Evolutionary conservation across 192 early-diverging fungal species (phyloP), one percentile per base, ranked within the genome.

Genomic region (Gaertneriomyces sp.): DNA sequence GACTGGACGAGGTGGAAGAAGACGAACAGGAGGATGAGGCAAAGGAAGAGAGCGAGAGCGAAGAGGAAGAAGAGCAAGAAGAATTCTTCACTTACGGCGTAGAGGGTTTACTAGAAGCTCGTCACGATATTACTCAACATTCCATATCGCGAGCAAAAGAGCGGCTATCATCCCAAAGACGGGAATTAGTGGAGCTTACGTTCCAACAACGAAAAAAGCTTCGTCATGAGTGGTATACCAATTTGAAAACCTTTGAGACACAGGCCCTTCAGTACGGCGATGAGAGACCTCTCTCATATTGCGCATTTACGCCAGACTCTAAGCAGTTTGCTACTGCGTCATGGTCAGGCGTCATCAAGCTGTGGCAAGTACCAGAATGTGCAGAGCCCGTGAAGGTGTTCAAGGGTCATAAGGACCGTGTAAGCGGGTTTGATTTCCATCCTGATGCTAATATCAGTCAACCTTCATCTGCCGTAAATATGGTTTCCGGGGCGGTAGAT

Each of bases 341-440:
- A 12, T 96, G 91, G 86, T 84, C 87, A 12, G 96, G 96, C 0
- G 61, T 87, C 5, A 83, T 90, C 58, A 92, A 92, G 69, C 79
- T 98, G 16, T 98, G 94, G 94, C 80, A 81, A 10, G 83, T 95
- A 6, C 92, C 96, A 7, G 75, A 81, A 6, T 91, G 85, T 64
- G 79, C 87, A 14, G 25, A 33, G 25, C 67, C 60, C 5, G 39
- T 65, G 12, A 62, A 71, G 64, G 44, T 58, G 7, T 46, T 60
- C 57, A 64, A 65, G 45, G 93, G 94, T 0, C 96, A 98, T 62
- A 85, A 78, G 5, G 94, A 95, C 61, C 87, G 91, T 42, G 87
- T 98, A 20, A 90, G 90, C 41, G 94, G 93, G 16, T 60, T 97
- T 20, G 91, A 84, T 4, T 97, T 92, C 71, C 94, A 97, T 62